These are phyloP conservation scores for Phialemonium atrogriseum DNA, from an alignment of 2,329 filamentous ascomycete genomes.

Conservation along the genomic window DNA sequence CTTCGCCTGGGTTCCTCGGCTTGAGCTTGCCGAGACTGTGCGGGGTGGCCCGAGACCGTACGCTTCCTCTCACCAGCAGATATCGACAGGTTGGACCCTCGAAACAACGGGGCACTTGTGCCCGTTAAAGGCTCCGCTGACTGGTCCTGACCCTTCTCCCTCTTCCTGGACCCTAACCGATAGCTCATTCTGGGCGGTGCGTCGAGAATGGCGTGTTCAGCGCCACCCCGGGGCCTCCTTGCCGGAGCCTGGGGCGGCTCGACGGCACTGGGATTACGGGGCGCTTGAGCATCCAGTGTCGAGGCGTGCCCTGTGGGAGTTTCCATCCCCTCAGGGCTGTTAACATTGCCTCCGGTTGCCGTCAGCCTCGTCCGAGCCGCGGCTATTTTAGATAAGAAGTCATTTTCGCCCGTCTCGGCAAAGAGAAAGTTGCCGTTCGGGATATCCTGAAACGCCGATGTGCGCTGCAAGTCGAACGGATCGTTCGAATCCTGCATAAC, in stretches of 20 bases:
- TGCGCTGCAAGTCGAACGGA: constrained; percentile 41
- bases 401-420: constrained; percentile 38
- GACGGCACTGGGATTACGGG: constrained; percentile 20
- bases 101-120: constrained; percentile 19
- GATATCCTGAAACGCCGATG: constrained; percentile 30
- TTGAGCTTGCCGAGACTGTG: constrained; percentile 40
- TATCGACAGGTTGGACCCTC: constrained; percentile 28
- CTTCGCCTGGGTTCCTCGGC: constrained; percentile 62
- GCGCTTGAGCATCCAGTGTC: constrained; percentile 24
- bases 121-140: constrained; percentile 29
- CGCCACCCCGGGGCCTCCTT: constrained; percentile 44
- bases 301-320: constrained; percentile 49
- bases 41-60: constrained; percentile 79
- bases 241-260: constrained; percentile 45
- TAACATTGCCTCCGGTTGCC: constrained; percentile 24
- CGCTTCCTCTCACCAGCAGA: constrained; percentile 66
- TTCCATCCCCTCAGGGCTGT: constrained; percentile 50
- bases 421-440: constrained; percentile 30
- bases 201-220: constrained; percentile 44
- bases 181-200: constrained; percentile 59
- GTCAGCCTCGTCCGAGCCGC: constrained; percentile 40
- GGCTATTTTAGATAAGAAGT: constrained; percentile 48
- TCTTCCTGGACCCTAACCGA: constrained; percentile 36
- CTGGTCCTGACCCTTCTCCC: constrained; percentile 30
- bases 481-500: constrained; percentile 31